A percentile compares a stretch with the other conserved stretches of the same genome.
phyloP scores from a whole-genome alignment of 2,329 filamentous ascomycete genomes.

The Harringtonia aguacate region DNA sequence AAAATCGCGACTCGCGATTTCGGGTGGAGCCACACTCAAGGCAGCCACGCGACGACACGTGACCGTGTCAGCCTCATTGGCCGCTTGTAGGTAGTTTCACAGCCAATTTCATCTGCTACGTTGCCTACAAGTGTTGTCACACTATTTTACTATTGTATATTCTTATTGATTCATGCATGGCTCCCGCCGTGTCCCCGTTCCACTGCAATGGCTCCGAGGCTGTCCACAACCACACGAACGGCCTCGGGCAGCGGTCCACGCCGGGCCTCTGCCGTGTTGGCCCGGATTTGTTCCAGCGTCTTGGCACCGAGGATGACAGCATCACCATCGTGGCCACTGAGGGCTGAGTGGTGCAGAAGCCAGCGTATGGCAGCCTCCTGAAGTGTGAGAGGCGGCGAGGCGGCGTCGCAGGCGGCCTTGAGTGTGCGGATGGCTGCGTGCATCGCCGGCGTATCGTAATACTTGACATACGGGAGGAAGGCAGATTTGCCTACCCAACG shows the following conservation, averaged over 20 bases:
- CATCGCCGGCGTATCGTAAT: constrained; percentile 3
- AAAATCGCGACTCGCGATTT: not conserved
- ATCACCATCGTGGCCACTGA: constrained; percentile 7
- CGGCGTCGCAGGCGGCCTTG: constrained; percentile 2
- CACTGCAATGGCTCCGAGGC: too few relatives aligned
- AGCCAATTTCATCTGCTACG: too few relatives aligned
- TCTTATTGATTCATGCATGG: too few relatives aligned
- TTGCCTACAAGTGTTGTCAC: too few relatives aligned
- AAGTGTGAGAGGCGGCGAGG: not conserved
- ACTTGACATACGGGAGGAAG: not conserved
- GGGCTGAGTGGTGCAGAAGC: constrained; percentile 9
- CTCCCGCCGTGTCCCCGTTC: too few relatives aligned
- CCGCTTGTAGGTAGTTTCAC: too few relatives aligned
- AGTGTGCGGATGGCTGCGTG: constrained; percentile 5
- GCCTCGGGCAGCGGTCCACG: constrained; percentile 14
- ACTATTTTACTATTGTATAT: too few relatives aligned
- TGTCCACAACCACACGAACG: constrained; percentile 10
- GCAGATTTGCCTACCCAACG: constrained; percentile 8
- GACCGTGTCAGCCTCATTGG: too few relatives aligned
- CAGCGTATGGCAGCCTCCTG: constrained; percentile 10
- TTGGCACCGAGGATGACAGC: constrained; percentile 12
- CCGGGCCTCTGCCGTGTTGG: constrained; percentile 8
- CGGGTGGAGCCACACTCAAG: not conserved
- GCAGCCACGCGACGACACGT: constrained; percentile 9
- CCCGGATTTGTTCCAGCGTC: constrained; percentile 6